Conservation (phyloP, 1,284 basidiomycete genomes). For the Schizopora paradoxa region DNA sequence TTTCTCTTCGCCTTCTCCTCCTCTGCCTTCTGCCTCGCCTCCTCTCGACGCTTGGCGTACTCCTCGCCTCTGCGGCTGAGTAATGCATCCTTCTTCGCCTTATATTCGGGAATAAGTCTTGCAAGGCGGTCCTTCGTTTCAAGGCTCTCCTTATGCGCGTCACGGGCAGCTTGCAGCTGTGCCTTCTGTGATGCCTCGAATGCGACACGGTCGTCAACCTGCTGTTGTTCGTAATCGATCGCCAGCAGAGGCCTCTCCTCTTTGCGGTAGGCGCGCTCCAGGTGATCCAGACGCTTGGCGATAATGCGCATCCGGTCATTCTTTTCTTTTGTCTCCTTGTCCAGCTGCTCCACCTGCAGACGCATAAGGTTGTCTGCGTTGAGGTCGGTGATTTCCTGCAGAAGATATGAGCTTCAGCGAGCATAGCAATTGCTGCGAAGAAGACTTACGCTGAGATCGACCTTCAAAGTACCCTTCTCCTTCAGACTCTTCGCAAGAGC, state of each 20-base stretch:
- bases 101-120: conserved; percentile 76
- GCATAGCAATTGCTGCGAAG: conserved; percentile 3
- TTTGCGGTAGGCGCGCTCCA: conserved; percentile 94
- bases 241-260: conserved; percentile 86
- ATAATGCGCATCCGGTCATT: conserved; percentile 81
- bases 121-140: conserved; percentile 75
- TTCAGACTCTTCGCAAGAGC: conserved; percentile 86
- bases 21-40: conserved; percentile 69
- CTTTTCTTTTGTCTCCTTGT: conserved; percentile 94
- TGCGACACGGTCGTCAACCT: conserved; percentile 66
- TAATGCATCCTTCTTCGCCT: conserved; percentile 53
- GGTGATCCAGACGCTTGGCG: conserved; percentile 89
- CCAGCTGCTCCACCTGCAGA: conserved; percentile 90
- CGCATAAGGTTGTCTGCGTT: conserved; percentile 88
- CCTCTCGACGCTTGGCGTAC: conserved; percentile 57
- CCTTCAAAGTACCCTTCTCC: conserved; percentile 82
- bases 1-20: conserved; percentile 81
- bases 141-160: conserved; percentile 66
- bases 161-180: conserved; percentile 55
- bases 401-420: conserved; percentile 9
- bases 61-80: conserved; percentile 66
- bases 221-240: conserved; percentile 87
- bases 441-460: conserved; percentile 68
- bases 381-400: conserved; percentile 75
- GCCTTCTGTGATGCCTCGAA: conserved; percentile 64